Evolutionary conservation across 768 basidiomycete species (phyloP).

Genomic region (Hebeloma cylindrosporum): DNA sequence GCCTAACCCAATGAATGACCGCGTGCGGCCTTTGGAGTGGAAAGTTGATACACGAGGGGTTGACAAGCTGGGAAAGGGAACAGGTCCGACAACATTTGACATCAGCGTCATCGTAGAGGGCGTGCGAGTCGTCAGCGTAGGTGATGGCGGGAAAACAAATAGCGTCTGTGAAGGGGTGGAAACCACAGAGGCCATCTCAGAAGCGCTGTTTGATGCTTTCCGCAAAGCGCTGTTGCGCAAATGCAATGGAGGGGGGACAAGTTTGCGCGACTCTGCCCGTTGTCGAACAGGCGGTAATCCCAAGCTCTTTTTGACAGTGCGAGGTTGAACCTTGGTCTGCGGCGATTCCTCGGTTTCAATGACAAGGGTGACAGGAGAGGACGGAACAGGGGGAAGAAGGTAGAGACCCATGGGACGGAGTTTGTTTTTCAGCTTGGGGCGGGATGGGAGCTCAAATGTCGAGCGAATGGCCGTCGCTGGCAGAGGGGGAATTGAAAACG

Average conservation of each 20-base stretch:
- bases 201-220: slow-evolving; percentile 30
- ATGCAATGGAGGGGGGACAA: slow-evolving; percentile 56
- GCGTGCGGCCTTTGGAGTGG: slow-evolving; percentile 62
- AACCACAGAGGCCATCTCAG: slow-evolving; percentile 23
- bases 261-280: slow-evolving; percentile 56
- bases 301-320: slow-evolving; percentile 18
- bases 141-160: slow-evolving; percentile 86
- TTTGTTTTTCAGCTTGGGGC: slow-evolving; percentile 43
- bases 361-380: slow-evolving; percentile 64
- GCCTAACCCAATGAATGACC: slow-evolving; percentile 73
- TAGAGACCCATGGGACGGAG: slow-evolving; percentile 63
- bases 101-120: slow-evolving; percentile 84
- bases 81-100: slow-evolving; percentile 48
- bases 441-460: slow-evolving; percentile 45
- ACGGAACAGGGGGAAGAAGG: slow-evolving; percentile 67
- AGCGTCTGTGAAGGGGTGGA: slow-evolving; percentile 76
- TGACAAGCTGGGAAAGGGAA: slow-evolving; percentile 57
- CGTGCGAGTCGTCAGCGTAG: slow-evolving; percentile 52
- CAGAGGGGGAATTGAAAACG: slow-evolving; percentile 52
- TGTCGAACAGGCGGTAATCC: slow-evolving; percentile 42
- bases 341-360: slow-evolving; percentile 30
- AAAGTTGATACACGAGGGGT: slow-evolving; percentile 75
- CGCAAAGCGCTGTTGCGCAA: slow-evolving; percentile 40
- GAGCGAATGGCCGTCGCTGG: slow-evolving; percentile 54
- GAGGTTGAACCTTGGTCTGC: slow-evolving; percentile 9